phyloP scores from a whole-genome alignment of 1,284 basidiomycete genomes.

The Anthracocystis setariae region DNA sequence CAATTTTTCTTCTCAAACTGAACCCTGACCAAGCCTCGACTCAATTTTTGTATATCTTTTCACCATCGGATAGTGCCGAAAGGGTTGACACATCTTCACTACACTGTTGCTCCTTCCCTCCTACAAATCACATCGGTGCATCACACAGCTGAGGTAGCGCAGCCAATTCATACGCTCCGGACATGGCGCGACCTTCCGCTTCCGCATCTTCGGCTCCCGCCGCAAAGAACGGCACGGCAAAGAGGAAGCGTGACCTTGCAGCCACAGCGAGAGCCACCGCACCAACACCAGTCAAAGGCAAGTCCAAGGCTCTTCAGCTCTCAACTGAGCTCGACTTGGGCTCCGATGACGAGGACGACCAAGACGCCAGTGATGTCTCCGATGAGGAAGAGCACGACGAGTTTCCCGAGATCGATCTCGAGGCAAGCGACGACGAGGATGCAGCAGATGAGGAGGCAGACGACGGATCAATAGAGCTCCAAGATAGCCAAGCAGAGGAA shows the following conservation, averaged over 20 bases:
- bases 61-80: background rate
- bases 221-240: conserved; percentile 35
- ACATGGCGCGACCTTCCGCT: conserved; percentile 31
- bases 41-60: conserved; percentile 1
- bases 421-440: conserved; percentile 61
- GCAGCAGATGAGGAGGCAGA: conserved; percentile 55
- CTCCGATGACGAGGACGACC: conserved; percentile 50
- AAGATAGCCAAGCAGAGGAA: conserved; percentile 36
- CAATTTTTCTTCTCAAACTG: conserved; percentile 10
- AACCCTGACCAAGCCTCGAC: conserved; percentile 4
- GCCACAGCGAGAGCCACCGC: conserved; percentile 5
- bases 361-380: conserved; percentile 23
- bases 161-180: background rate
- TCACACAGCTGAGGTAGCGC: conserved; percentile 8
- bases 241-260: conserved; percentile 41
- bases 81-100: background rate
- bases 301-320: conserved; percentile 29
- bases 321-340: conserved; percentile 34
- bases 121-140: background rate
- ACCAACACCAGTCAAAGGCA: conserved; percentile 11
- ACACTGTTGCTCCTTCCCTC: background rate
- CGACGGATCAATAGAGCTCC: conserved; percentile 34
- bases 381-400: conserved; percentile 65
- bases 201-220: conserved; percentile 26
- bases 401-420: conserved; percentile 71